A percentile compares a stretch with the other conserved stretches of the same genome.
phyloP scores from a whole-genome alignment of 1,139 yeast genomes.

The Magnusiomyces fungicola region DNA sequence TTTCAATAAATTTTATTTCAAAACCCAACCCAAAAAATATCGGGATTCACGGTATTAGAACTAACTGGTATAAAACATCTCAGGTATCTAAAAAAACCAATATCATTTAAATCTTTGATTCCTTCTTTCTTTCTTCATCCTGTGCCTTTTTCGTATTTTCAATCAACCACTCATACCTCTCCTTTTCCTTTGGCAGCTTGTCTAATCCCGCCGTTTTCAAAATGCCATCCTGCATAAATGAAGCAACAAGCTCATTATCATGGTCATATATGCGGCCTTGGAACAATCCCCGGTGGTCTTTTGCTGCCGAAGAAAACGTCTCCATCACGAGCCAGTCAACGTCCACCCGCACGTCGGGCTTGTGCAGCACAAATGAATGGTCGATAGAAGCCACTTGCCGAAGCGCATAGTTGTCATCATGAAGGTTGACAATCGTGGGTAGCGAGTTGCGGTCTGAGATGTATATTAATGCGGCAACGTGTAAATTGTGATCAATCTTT shows the following conservation, averaged over 20 bases:
- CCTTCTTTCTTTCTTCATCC: too few relatives aligned
- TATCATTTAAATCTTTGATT: too few relatives aligned
- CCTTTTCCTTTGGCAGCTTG: neutral
- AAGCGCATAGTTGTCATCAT: constrained; percentile 19
- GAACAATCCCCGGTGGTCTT: constrained; percentile 30
- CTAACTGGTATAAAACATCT: too few relatives aligned
- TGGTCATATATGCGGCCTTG: constrained; percentile 29
- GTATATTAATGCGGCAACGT: constrained; percentile 26
- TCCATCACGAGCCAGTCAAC: constrained; percentile 30
- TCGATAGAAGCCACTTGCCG: constrained; percentile 29
- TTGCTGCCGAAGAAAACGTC: constrained; percentile 27
- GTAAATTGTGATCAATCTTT: neutral
- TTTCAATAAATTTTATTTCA: too few relatives aligned
- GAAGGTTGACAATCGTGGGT: constrained; percentile 29
- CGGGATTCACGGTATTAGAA: too few relatives aligned
- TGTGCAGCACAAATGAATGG: constrained; percentile 30
- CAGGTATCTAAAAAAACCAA: too few relatives aligned
- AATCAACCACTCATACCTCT: too few relatives aligned
- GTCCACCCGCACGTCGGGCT: constrained; percentile 24
- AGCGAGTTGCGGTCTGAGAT: constrained; percentile 32
- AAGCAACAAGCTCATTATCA: constrained; percentile 23
- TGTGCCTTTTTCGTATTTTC: too few relatives aligned
- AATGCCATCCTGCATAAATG: constrained; percentile 33
- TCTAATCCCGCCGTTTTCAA: constrained; percentile 17
- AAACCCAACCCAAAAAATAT: too few relatives aligned